Evolutionary conservation across 2,329 filamentous ascomycete genomes (phyloP).

Genomic region (Grosmannia penicillata): DNA sequence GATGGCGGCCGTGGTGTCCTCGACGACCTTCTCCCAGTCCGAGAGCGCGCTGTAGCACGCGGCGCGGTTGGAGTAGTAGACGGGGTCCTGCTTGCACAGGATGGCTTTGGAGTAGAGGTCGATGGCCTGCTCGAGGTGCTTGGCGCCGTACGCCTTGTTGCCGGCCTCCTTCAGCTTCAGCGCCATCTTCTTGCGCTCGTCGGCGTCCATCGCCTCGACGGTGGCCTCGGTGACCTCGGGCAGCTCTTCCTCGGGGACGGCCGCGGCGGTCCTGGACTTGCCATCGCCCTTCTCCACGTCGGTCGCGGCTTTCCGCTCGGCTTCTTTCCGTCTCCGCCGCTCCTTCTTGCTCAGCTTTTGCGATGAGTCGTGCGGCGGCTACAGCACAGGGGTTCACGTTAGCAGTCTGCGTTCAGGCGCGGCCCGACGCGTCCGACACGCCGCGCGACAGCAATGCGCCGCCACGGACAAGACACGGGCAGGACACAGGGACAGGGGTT

Average conservation of each 20-base stretch:
- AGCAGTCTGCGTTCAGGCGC: no score
- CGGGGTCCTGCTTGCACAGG: conserved; percentile 89
- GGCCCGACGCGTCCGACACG: no score
- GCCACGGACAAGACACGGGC: neutral
- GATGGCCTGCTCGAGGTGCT: conserved; percentile 88
- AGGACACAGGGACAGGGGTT: no score
- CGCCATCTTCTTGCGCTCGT: conserved; percentile 76
- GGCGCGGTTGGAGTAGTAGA: conserved; percentile 97
- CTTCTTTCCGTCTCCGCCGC: conserved; percentile 74
- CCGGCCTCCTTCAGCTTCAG: conserved; percentile 87
- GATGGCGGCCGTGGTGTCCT: conserved; percentile 91
- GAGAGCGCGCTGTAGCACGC: conserved; percentile 91
- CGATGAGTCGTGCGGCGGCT: conserved; percentile 9
- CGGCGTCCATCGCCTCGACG: conserved; percentile 32
- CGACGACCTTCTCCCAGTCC: conserved; percentile 91
- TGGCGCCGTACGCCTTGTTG: conserved; percentile 90
- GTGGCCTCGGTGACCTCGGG: conserved; percentile 50
- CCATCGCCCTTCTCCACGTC: conserved; percentile 37
- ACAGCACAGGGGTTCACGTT: neutral
- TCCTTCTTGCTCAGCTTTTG: conserved; percentile 84
- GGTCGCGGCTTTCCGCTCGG: conserved; percentile 34
- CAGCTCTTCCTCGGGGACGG: conserved; percentile 45
- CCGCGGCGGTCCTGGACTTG: conserved; percentile 24
- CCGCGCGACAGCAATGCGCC: no score
- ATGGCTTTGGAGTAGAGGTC: conserved; percentile 92